Evolutionary conservation across 2,329 filamentous ascomycete genomes (phyloP), one percentile per base, ranked within the genome.

Genomic region (Venturia aucupariae): DNA sequence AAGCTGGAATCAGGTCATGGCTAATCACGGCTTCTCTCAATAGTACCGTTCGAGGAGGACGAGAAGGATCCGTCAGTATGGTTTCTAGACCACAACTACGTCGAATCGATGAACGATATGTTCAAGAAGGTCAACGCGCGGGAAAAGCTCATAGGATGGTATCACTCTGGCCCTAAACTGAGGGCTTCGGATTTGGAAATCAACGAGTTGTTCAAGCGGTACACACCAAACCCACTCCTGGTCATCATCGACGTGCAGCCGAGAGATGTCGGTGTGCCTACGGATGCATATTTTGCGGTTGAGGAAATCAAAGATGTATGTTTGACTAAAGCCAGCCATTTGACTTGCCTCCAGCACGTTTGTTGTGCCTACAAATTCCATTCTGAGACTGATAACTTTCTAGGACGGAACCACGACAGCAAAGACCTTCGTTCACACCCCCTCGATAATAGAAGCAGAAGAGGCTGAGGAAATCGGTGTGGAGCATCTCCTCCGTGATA

Each of bases 81-180:
- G 94, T 99, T 97, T 76, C 80, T 99, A 69, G 94, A 99, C 77
- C 94, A 99, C 84, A 97, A 97, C 84, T 99, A 97, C 74, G 90
- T 99, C 77, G 94, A 99, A 79, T 90, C 89, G 71, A 99, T 99
- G 94, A 96, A 94, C 80, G 94, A 97, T 78, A 99, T 99, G 94
- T 99, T 99, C 85, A 99, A 99, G 83, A 97, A 97, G 81, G 92
- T 99, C 83, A 99, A 99, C 81, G 94, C 94, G 67, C 84, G 90
- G 68, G 94, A 99, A 81, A 97, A 97, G 86, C 84, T 99, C 76
- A 95, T 99, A 83, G 94, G 94, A 74, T 99, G 94, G 94, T 99
- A 99, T 78, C 94, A 99, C 79, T 96, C 94, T 24, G 94, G 94
- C 51, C 94, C 94, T 46, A 99, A 97, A 83, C 83, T 99, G 73